Evolutionary conservation across 306 rosid species (phyloP).

Genomic region (Heteromeles arbutifolia): DNA sequence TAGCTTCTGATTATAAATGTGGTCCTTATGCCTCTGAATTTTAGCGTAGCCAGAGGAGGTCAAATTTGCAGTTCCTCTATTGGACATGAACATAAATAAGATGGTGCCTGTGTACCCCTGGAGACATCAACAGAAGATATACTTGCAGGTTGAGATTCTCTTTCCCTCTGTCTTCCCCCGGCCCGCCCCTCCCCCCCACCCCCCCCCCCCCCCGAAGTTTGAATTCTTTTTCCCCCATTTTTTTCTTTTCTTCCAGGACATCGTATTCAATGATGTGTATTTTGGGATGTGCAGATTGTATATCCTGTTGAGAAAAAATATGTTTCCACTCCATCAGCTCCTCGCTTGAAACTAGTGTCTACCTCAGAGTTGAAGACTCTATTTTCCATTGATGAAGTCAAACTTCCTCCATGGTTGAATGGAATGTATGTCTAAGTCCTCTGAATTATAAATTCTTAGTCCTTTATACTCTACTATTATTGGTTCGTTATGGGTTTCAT

Average conservation of each 20-base stretch:
- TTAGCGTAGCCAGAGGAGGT: conserved; percentile 91
- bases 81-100: conserved; percentile 79
- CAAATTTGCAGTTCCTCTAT: conserved; percentile 83
- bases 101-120: conserved; percentile 83
- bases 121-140: conserved; percentile 75
- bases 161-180: background rate
- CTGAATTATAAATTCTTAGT: background rate
- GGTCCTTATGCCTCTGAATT: conserved; percentile 57
- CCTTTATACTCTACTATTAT: conserved; percentile 2
- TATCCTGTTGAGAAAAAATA: conserved; percentile 84
- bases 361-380: conserved; percentile 68
- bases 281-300: conserved; percentile 39
- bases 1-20: conserved; percentile 40
- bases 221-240: background rate
- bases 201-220: background rate
- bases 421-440: conserved; percentile 62
- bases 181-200: too few species aligned
- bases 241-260: background rate
- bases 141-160: conserved; percentile 62
- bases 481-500: background rate
- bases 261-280: background rate
- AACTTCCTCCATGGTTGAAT: conserved; percentile 80
- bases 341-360: conserved; percentile 72
- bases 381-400: conserved; percentile 77
- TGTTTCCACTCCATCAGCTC: conserved; percentile 64